Evolutionary conservation across 1,284 basidiomycete genomes (phyloP).

Genomic region (Boletus mariae): DNA sequence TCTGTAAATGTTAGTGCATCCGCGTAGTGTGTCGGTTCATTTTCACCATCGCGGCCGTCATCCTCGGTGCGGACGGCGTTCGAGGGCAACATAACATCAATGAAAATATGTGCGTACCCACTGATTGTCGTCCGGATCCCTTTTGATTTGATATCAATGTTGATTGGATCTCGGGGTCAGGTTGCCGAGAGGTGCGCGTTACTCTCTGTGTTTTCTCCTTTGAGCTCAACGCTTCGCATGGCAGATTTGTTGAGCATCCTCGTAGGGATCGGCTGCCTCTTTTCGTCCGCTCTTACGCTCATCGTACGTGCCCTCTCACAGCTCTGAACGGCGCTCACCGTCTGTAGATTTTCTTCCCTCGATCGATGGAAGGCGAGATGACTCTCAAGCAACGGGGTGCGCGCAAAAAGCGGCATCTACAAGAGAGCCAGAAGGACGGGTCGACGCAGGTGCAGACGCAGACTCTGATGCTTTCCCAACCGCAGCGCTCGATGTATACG

Average conservation of each 20-base stretch:
- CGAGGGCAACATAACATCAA: conserved; percentile 60
- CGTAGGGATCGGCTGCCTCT: conserved; percentile 53
- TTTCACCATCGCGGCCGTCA: conserved; percentile 58
- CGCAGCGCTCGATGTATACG: background rate
- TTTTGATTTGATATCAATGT: background rate
- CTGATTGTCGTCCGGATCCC: background rate
- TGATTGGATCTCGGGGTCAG: conserved; percentile 20
- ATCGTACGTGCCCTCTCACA: conserved; percentile 45
- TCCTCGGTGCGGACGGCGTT: conserved; percentile 66
- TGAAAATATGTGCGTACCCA: conserved; percentile 43
- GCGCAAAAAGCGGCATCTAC: conserved; percentile 30
- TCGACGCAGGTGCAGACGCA: background rate
- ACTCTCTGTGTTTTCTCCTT: background rate
- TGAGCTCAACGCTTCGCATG: background rate
- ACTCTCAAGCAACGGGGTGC: conserved; percentile 41
- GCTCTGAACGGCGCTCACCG: background rate
- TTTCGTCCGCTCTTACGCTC: conserved; percentile 71
- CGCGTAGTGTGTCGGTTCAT: conserved; percentile 69
- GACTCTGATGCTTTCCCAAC: background rate
- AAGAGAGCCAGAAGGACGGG: background rate
- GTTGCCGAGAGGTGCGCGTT: conserved; percentile 27
- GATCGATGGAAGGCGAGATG: conserved; percentile 62
- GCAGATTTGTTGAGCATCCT: conserved; percentile 58
- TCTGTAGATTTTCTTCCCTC: conserved; percentile 71
- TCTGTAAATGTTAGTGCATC: conserved; percentile 44